These are phyloP conservation scores for Auxenochlorella pyrenoidosa DNA, from an alignment of 139 green algal species.

Conservation along the genomic window DNA sequence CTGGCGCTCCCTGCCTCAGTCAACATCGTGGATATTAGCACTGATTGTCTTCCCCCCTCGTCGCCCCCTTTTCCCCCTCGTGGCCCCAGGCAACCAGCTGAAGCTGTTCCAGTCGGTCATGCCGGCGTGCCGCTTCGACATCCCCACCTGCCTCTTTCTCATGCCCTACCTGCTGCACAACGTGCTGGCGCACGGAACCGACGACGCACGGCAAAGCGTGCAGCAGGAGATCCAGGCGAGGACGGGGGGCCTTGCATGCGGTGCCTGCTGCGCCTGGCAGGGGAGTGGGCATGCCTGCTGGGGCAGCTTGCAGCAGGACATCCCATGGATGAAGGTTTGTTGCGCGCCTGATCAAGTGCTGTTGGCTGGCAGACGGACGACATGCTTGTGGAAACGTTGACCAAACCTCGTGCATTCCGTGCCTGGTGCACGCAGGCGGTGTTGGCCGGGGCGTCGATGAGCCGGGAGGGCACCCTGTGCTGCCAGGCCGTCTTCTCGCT, in stretches of 20 bases:
- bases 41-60: background rate
- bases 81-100: constrained; percentile 41
- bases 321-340: no score
- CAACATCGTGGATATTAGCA: no score
- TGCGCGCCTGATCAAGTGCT: no score
- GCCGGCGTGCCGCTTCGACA: constrained; percentile 76
- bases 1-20: no score
- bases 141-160: constrained; percentile 83
- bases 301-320: no score
- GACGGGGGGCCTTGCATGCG: background rate
- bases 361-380: background rate
- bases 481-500: constrained; percentile 86
- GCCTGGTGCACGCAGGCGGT: constrained; percentile 44
- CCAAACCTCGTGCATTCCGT: background rate
- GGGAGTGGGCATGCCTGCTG: no score
- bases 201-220: constrained; percentile 17
- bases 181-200: constrained; percentile 55
- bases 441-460: constrained; percentile 34
- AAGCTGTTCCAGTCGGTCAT: constrained; percentile 69
- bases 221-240: constrained; percentile 28
- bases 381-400: background rate
- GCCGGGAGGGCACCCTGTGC: constrained; percentile 63
- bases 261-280: background rate
- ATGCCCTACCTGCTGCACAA: constrained; percentile 85
- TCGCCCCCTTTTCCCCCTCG: background rate